Base-by-base conservation (phyloP, 768 basidiomycete genomes). In the Paxillus ammoniavirescens region DNA sequence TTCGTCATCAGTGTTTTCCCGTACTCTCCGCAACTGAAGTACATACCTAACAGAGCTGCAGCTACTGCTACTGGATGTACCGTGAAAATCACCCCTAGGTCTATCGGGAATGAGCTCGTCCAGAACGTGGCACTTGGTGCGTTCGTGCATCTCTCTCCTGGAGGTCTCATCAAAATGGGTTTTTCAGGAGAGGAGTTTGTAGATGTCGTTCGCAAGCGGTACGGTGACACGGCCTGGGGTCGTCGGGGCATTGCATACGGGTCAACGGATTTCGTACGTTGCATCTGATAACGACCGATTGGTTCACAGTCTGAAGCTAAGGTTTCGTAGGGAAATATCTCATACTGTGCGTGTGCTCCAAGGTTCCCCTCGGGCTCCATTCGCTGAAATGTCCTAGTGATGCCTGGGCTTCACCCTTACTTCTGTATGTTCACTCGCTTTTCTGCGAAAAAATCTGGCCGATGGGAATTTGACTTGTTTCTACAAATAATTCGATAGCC, bases 221-320 rank as follows among this genome's bases (percentile, higher is more conserved):
- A 83, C 53, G 87, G 86, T 0, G 69, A 70, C 3, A 75, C 87
- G 50, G 83, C 87, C 64, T 80, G 83, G 61, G 78, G 80, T 55
- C 84, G 80, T 55, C 84, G 81, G 77, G 84, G 89, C 42, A 87
- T 87, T 60, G 70, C 73, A 5, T 77, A 77, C 42, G 90, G 88
- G 12, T 92, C 89, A 5, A 92, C 91, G 3, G 91, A 92, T 65
- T 92, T 93, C 58, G 91, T 91, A 60, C 73, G 87, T 72, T 6
- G 14, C 21, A 8, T 37, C 31, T 21, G 28, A 36, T 37, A 47
- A 21, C 8, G 30, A 35, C 26, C 26, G 26, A 12, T 2, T 31
- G 23, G 15, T 36, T 10, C 47, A 31, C 30, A 17, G 4, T 3
- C n/a, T 31, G n/a, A 3, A 21, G 28, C 33, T 35, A 5, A 35